These are phyloP conservation scores for Zymoseptoria brevis DNA, from an alignment of 2,329 filamentous ascomycete species.

Conservation along the genomic window DNA sequence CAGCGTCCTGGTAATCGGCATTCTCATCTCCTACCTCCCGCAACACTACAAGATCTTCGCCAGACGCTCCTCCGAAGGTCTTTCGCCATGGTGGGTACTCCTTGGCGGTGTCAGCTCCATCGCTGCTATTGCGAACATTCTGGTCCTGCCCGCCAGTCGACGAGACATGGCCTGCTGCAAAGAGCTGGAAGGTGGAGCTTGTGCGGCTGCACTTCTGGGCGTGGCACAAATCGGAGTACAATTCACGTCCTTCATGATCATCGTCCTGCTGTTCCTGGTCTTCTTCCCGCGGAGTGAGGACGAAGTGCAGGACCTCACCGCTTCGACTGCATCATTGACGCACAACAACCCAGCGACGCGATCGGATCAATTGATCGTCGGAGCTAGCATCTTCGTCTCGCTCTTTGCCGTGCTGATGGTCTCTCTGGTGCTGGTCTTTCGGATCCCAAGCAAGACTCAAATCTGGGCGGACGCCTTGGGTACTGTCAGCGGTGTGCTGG, in stretches of 20 bases:
- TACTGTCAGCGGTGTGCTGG: conserved; percentile 66
- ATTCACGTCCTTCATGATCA: conserved; percentile 84
- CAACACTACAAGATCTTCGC: conserved; percentile 89
- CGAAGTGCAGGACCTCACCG: conserved; percentile 24
- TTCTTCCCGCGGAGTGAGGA: conserved; percentile 59
- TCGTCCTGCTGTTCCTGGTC: conserved; percentile 85
- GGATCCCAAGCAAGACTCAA: conserved; percentile 56
- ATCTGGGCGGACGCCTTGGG: conserved; percentile 82
- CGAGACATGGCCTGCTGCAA: conserved; percentile 80
- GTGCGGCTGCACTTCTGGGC: conserved; percentile 75
- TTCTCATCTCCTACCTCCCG: conserved; percentile 86
- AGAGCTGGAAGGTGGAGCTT: conserved; percentile 72
- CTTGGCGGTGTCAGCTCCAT: conserved; percentile 84
- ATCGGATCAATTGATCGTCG: conserved; percentile 71
- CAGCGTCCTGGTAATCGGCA: conserved; percentile 69
- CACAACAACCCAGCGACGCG: conserved; percentile 49
- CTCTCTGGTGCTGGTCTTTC: conserved; percentile 57
- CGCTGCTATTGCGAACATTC: conserved; percentile 83
- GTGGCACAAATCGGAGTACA: conserved; percentile 87
- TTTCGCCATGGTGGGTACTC: conserved; percentile 90
- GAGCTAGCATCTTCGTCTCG: conserved; percentile 64
- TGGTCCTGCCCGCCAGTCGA: conserved; percentile 75
- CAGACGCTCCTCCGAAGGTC: conserved; percentile 79
- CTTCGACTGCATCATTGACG: conserved; percentile 36
- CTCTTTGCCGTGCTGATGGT: conserved; percentile 61